These are phyloP conservation scores for Xylaria sp. DNA, from an alignment of 2,329 filamentous ascomycete species.

Conservation along the genomic window DNA sequence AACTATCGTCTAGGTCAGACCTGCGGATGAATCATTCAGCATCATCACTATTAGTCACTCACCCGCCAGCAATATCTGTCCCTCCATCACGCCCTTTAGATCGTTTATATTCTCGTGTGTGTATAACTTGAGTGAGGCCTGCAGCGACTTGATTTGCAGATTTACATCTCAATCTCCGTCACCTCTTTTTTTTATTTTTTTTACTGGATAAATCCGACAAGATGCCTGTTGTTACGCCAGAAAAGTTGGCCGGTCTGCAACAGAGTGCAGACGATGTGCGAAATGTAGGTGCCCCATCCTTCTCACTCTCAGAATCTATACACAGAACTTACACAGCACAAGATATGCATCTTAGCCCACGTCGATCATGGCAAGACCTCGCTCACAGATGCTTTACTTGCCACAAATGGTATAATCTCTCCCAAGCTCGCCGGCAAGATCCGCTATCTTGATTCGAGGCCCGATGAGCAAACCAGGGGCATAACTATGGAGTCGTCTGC, in stretches of 20 bases:
- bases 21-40: slow-evolving; percentile 33
- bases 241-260: slow-evolving; percentile 92
- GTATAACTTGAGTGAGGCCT: slow-evolving; percentile 3
- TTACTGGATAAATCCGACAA: slow-evolving; percentile 16
- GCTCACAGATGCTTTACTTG: slow-evolving; percentile 92
- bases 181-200: slow-evolving; percentile 3
- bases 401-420: slow-evolving; percentile 99
- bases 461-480: slow-evolving; percentile 93
- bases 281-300: slow-evolving; percentile 73
- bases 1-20: slow-evolving; percentile 16
- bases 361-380: slow-evolving; percentile 99
- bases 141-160: slow-evolving; percentile 7
- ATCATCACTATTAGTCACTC: slow-evolving; percentile 35
- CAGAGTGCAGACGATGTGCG: slow-evolving; percentile 87
- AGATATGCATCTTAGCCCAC: slow-evolving; percentile 96
- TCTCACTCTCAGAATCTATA: slow-evolving; percentile 45
- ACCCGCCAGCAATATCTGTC: slow-evolving; percentile 12
- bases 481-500: slow-evolving; percentile 99
- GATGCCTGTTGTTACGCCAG: slow-evolving; percentile 93
- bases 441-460: slow-evolving; percentile 93
- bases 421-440: slow-evolving; percentile 98
- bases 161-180: slow-evolving; percentile 34
- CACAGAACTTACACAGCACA: slow-evolving; percentile 40
- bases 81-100: slow-evolving; percentile 2
- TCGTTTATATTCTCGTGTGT: neutral